Conservation (phyloP, 2,329 filamentous ascomycete species). For the Metarhizium anisopliae region DNA sequence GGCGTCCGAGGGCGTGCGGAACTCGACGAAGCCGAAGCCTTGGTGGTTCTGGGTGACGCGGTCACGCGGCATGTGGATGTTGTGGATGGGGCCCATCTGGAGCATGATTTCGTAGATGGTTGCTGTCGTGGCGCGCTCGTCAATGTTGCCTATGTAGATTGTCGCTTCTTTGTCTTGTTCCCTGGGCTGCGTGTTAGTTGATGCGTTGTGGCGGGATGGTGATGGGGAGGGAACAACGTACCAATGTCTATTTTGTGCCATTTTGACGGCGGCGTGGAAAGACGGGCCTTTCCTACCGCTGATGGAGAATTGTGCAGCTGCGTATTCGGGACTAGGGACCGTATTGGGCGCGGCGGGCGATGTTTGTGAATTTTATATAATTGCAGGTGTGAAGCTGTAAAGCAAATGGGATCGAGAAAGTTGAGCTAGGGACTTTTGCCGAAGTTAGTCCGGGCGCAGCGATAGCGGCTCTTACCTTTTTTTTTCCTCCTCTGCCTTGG, state of each 20-base stretch:
- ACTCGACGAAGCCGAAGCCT: conserved; percentile 98
- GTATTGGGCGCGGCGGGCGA: background rate
- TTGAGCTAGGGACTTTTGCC: conserved; percentile 14
- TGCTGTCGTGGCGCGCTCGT: conserved; percentile 86
- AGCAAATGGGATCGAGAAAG: background rate
- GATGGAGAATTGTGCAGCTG: background rate
- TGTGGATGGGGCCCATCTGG: conserved; percentile 92
- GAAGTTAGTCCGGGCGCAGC: conserved; percentile 18
- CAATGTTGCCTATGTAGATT: conserved; percentile 96
- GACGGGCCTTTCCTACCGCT: background rate
- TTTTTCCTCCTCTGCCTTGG: too few relatives aligned
- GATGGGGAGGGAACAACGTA: conserved; percentile 27
- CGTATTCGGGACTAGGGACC: background rate
- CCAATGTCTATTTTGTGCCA: conserved; percentile 69
- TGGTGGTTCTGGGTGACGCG: conserved; percentile 95
- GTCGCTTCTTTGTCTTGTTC: conserved; percentile 98
- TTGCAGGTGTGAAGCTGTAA: background rate
- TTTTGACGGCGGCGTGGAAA: conserved; percentile 27
- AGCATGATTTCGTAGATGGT: conserved; percentile 98
- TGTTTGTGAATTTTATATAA: too few relatives aligned
- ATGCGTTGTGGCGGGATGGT: background rate
- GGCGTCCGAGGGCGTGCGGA: conserved; percentile 88
- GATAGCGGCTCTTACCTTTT: background rate
- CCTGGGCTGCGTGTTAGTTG: conserved; percentile 36
- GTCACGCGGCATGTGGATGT: conserved; percentile 97